phyloP scores from a whole-genome alignment of 1,284 basidiomycete genomes.

The Tilletia indica region DNA sequence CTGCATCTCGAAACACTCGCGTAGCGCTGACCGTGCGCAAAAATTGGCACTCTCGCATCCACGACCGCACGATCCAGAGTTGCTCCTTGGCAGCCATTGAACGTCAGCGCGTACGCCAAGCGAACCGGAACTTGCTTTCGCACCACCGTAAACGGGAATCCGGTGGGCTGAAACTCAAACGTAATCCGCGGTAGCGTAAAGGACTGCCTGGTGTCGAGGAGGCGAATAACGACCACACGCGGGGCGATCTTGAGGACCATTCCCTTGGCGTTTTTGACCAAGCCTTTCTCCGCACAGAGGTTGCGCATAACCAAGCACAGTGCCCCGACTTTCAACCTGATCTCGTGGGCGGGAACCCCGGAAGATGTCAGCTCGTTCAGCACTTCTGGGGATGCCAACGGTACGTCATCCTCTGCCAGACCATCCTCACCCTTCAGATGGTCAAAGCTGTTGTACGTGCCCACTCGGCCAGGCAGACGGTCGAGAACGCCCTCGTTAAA shows the following conservation, averaged over 20 bases:
- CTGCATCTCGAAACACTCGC: neutral
- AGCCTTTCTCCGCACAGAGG: neutral
- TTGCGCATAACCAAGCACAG: neutral
- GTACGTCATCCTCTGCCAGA: neutral
- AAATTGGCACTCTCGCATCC: neutral
- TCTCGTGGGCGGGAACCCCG: neutral
- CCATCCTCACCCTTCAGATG: neutral
- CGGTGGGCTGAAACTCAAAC: neutral
- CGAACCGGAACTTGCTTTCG: neutral
- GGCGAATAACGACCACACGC: neutral
- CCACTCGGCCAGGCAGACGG: neutral
- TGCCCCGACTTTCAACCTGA: neutral
- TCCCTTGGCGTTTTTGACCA: neutral
- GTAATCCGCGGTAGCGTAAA: neutral
- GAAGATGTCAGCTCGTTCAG: neutral
- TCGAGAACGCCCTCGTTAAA: slow-evolving; percentile 1
- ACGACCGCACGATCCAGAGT: neutral
- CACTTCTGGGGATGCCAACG: neutral
- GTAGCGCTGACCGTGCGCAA: neutral
- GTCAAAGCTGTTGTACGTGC: neutral
- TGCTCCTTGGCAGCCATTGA: neutral
- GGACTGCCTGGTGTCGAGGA: neutral
- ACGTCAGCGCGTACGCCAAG: neutral
- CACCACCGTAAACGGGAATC: neutral
- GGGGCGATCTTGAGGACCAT: neutral